Evolutionary conservation across 768 basidiomycete genomes (phyloP).

Genomic region (Leccinum uliginosum): DNA sequence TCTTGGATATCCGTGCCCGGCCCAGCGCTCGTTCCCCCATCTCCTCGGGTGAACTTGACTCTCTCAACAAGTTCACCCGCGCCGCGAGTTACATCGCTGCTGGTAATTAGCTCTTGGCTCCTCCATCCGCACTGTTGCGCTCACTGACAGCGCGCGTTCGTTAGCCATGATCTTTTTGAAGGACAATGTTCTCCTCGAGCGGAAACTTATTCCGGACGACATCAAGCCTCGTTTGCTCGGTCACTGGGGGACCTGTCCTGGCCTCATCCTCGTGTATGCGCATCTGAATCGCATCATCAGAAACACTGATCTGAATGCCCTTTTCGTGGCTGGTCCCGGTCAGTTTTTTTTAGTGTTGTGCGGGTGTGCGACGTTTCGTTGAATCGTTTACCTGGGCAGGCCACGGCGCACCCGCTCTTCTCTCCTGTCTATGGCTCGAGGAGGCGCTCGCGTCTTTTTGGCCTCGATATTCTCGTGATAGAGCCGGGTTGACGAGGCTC

Average conservation of each 20-base stretch:
- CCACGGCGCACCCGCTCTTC: conserved; percentile 83
- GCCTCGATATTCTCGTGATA: conserved; percentile 54
- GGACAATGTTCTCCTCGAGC: conserved; percentile 63
- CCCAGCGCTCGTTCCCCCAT: conserved; percentile 47
- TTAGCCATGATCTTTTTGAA: conserved; percentile 84
- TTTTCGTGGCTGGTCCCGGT: conserved; percentile 82
- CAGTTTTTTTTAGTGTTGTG: conserved; percentile 2
- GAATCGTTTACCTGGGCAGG: conserved; percentile 30
- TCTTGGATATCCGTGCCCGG: conserved; percentile 47
- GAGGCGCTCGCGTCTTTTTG: conserved; percentile 59
- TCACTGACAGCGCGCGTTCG: not conserved
- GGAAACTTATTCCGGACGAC: conserved; percentile 55
- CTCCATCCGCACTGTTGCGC: not conserved
- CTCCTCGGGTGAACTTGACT: conserved; percentile 44
- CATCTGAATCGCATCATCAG: conserved; percentile 65
- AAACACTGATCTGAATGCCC: conserved; percentile 54
- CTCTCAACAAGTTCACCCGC: conserved; percentile 50
- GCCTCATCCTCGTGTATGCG: conserved; percentile 66
- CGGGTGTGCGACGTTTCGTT: not conserved
- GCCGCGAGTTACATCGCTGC: conserved; percentile 70
- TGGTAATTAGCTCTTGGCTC: conserved; percentile 36
- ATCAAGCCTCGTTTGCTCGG: conserved; percentile 81
- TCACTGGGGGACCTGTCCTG: conserved; percentile 84
- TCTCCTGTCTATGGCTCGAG: conserved; percentile 86
- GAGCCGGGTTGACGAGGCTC: conserved; percentile 58